Evolutionary conservation across 108 stramenopile genomes (phyloP).

Genomic region (Nitzschia sp.): DNA sequence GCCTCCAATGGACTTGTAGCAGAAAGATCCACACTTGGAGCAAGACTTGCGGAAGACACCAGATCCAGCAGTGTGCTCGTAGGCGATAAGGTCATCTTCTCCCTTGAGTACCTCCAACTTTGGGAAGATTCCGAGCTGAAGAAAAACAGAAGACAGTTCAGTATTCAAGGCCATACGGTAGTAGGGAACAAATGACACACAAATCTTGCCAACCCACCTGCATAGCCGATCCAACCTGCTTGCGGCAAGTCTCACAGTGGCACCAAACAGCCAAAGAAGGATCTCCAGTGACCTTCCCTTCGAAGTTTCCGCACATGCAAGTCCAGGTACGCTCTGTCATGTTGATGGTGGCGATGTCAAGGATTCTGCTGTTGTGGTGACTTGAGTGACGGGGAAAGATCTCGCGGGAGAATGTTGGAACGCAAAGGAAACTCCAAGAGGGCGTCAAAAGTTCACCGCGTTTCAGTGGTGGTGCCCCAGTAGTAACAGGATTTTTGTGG

Average conservation of each 20-base stretch:
- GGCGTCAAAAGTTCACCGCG: too few species aligned
- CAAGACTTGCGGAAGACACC: conserved; percentile 36
- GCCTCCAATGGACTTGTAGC: conserved; percentile 37
- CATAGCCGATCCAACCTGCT: conserved; percentile 41
- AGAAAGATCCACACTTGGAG: conserved; percentile 39
- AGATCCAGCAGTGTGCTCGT: conserved; percentile 20
- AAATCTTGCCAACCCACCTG: conserved; percentile 23
- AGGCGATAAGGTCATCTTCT: conserved; percentile 35
- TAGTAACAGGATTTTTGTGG: too few species aligned
- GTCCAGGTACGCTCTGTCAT: conserved; percentile 29
- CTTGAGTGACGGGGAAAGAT: too few species aligned
- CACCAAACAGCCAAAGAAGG: conserved; percentile 41
- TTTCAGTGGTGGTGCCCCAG: too few species aligned
- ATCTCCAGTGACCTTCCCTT: conserved; percentile 42
- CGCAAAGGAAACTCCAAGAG: too few species aligned
- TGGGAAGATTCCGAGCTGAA: conserved; percentile 33
- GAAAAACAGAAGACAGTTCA: too few species aligned
- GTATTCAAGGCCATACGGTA: too few species aligned
- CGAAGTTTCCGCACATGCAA: conserved; percentile 46
- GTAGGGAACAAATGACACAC: too few species aligned
- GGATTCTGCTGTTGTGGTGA: too few species aligned
- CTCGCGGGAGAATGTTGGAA: too few species aligned
- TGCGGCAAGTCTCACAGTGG: conserved; percentile 38
- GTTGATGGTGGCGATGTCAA: not conserved
- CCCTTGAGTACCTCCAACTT: conserved; percentile 37